phyloP scores from a whole-genome alignment of 2,329 filamentous ascomycete species.

The Phialophora chinensis region DNA sequence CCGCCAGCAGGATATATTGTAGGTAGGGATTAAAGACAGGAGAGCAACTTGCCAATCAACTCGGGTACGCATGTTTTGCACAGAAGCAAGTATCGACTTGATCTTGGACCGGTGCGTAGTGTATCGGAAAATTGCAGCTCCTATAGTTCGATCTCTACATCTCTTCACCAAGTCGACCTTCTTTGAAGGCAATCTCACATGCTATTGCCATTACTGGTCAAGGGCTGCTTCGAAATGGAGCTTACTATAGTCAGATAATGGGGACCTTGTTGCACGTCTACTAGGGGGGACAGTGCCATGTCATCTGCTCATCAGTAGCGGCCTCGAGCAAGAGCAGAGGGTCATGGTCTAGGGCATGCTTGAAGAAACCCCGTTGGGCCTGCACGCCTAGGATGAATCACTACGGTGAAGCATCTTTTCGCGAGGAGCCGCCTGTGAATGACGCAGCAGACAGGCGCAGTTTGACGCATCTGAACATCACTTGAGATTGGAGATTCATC shows the following conservation, averaged over 20 bases:
- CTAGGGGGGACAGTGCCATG: background rate
- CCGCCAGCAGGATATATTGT: background rate
- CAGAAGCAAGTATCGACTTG: too few relatives aligned
- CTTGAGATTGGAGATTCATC: background rate
- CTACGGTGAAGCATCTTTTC: background rate
- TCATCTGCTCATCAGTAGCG: background rate
- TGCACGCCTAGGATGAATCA: background rate
- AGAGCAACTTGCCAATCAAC: background rate
- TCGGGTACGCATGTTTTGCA: too few relatives aligned
- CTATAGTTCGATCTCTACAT: too few relatives aligned
- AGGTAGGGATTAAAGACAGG: background rate
- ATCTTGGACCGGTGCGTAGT: too few relatives aligned
- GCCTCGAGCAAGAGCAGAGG: background rate
- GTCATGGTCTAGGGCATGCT: background rate
- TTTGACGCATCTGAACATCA: conserved; percentile 6
- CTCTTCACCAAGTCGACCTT: too few relatives aligned
- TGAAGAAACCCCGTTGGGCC: too few relatives aligned
- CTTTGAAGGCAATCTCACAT: background rate
- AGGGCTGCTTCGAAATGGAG: background rate
- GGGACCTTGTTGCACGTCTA: background rate
- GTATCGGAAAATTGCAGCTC: too few relatives aligned
- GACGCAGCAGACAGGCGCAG: background rate
- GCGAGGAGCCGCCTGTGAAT: background rate
- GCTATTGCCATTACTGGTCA: background rate
- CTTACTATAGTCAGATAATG: background rate